These are phyloP conservation scores for Tulasnella sp. DNA, from an alignment of 768 basidiomycete species.

Conservation along the genomic window DNA sequence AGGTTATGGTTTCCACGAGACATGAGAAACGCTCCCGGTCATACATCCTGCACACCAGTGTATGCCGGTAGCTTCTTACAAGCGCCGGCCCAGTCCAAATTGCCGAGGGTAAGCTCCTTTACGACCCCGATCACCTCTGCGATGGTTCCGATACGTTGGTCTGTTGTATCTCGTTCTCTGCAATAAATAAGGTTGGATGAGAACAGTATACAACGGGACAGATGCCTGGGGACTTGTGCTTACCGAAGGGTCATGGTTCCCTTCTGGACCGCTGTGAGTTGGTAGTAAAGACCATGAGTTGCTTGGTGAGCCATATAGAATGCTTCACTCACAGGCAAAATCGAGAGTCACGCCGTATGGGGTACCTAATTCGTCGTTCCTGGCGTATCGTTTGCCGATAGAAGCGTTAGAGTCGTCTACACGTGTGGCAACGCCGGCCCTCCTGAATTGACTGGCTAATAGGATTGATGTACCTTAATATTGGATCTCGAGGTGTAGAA, in stretches of 20 bases:
- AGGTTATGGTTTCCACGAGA: too few species aligned
- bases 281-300: slow-evolving; percentile 1
- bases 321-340: slow-evolving; percentile 64
- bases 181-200: neutral
- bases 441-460: slow-evolving; percentile 74
- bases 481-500: neutral
- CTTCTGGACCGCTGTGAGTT: slow-evolving; percentile 65
- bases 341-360: slow-evolving; percentile 95
- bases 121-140: slow-evolving; percentile 82
- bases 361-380: slow-evolving; percentile 97
- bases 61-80: slow-evolving; percentile 62
- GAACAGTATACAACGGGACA: neutral
- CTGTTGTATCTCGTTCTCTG: slow-evolving; percentile 90
- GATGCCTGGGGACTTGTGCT: slow-evolving; percentile 25
- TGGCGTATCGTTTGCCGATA: slow-evolving; percentile 93
- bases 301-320: neutral
- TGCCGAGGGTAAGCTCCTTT: slow-evolving; percentile 64
- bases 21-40: too few species aligned
- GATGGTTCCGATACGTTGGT: slow-evolving; percentile 80
- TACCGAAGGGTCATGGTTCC: slow-evolving; percentile 89
- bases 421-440: slow-evolving; percentile 79
- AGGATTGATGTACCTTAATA: neutral
- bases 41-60: slow-evolving; percentile 78
- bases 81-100: slow-evolving; percentile 67
- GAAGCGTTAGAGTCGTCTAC: slow-evolving; percentile 94